Percentiles rank a stretch among this genome's conserved stretches.
phyloP scores from a whole-genome alignment of 768 basidiomycete species.

The Mycena vulgaris region DNA sequence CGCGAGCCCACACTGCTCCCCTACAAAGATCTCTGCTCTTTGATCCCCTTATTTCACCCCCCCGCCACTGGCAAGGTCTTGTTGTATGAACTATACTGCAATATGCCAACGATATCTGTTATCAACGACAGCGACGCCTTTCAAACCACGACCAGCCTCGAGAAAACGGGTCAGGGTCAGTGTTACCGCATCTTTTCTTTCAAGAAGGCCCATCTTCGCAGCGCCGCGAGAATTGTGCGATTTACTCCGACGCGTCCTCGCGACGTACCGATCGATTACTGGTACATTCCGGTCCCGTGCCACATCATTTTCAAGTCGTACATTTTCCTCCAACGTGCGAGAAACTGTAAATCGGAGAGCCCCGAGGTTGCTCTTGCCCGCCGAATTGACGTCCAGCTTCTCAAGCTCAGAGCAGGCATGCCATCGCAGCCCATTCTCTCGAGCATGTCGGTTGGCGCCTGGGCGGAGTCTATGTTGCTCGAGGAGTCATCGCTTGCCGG shows the following conservation, averaged over 20 bases:
- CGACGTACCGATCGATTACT: not conserved
- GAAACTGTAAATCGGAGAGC: not conserved
- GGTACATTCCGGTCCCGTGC: conserved; percentile 18
- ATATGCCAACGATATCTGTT: not conserved
- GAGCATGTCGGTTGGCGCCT: not conserved
- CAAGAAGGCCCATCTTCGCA: not conserved
- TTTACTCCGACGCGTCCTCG: not conserved
- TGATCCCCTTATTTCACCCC: not conserved
- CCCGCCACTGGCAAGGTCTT: not conserved
- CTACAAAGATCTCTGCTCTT: conserved; percentile 5
- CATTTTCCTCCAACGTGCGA: conserved; percentile 11
- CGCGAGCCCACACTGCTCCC: not conserved
- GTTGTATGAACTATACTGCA: conserved; percentile 19
- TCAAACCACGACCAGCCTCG: not conserved
- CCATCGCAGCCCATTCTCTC: not conserved
- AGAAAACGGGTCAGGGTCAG: not conserved
- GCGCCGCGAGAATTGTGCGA: not conserved
- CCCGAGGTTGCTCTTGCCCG: conserved; percentile 1
- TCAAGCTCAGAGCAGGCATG: not conserved
- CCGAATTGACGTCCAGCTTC: conserved; percentile 12
- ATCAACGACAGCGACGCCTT: not conserved
- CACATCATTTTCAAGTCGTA: conserved; percentile 21
- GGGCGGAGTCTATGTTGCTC: not conserved
- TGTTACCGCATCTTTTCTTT: conserved; percentile 3
- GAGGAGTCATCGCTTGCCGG: conserved; percentile 11